A percentile compares a stretch with the other conserved stretches of the same genome.
Evolutionary conservation across 306 rosid species (phyloP).

Genomic region (Vachellia pachyceras): DNA sequence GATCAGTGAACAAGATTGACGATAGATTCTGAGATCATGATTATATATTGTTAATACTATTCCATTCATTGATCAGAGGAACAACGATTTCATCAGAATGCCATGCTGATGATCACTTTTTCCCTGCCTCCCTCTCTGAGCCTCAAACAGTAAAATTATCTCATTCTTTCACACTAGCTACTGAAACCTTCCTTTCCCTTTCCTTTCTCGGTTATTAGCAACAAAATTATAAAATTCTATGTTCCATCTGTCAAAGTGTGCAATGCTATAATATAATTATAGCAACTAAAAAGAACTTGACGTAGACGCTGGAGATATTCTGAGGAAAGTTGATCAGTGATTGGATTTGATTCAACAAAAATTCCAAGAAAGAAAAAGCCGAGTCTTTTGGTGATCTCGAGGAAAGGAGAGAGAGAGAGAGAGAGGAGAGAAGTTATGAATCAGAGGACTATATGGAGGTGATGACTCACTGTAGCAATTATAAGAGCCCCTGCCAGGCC

Average conservation of each 20-base stretch:
- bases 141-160: slow-evolving; percentile 39
- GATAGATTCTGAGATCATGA: slow-evolving; percentile 65
- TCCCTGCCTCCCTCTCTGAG: slow-evolving; percentile 24
- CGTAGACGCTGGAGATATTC: slow-evolving; percentile 33
- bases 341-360: slow-evolving; percentile 55
- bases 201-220: slow-evolving; percentile 28
- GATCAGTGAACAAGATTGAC: slow-evolving; percentile 60
- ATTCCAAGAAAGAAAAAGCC: slow-evolving; percentile 49
- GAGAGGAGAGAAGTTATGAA: slow-evolving; percentile 50
- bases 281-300: slow-evolving; percentile 41
- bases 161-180: background rate
- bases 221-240: slow-evolving; percentile 13
- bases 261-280: background rate
- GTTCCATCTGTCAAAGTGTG: slow-evolving; percentile 29
- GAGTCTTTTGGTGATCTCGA: slow-evolving; percentile 59
- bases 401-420: slow-evolving; percentile 30
- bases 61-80: slow-evolving; percentile 45
- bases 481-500: slow-evolving; percentile 38
- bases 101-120: slow-evolving; percentile 53
- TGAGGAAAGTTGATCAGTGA: slow-evolving; percentile 50
- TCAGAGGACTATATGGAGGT: slow-evolving; percentile 58
- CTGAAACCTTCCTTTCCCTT: slow-evolving; percentile 16
- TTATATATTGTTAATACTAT: slow-evolving; percentile 37
- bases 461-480: slow-evolving; percentile 35
- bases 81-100: slow-evolving; percentile 47